Evolutionary conservation across 1,139 yeast species (phyloP).

Genomic region (Geotrichum armillariae): DNA sequence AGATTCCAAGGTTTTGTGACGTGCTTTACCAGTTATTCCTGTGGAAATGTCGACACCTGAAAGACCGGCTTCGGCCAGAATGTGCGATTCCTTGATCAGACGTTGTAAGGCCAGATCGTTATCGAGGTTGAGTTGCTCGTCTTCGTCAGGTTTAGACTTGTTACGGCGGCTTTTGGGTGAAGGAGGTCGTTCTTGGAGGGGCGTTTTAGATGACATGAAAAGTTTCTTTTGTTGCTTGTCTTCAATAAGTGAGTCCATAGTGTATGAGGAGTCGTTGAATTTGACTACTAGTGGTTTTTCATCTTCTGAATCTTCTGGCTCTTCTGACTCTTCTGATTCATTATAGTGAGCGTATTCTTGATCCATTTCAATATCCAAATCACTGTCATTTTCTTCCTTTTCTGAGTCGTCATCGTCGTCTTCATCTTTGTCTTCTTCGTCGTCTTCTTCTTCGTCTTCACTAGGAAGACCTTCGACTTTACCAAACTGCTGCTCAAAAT

Average conservation of each 20-base stretch:
- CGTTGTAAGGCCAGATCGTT: conserved; percentile 85
- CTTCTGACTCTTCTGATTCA: conserved; percentile 16
- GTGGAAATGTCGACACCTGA: conserved; percentile 78
- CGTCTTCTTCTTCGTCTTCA: conserved; percentile 17
- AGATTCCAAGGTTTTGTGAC: conserved; percentile 70
- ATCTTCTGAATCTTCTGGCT: conserved; percentile 16
- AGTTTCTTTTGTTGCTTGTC: conserved; percentile 48
- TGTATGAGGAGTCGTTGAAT: conserved; percentile 44
- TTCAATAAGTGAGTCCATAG: conserved; percentile 38
- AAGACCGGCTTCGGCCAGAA: conserved; percentile 55
- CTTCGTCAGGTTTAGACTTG: conserved; percentile 24
- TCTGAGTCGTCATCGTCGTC: conserved; percentile 20
- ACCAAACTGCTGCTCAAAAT: conserved; percentile 26
- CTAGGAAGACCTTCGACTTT: conserved; percentile 22
- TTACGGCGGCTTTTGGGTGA: conserved; percentile 16
- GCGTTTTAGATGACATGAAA: conserved; percentile 45
- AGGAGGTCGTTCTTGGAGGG: conserved; percentile 36
- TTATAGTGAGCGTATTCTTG: conserved; percentile 15
- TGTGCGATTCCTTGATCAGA: conserved; percentile 80
- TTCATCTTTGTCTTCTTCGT: conserved; percentile 14
- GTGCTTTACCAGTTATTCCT: conserved; percentile 77
- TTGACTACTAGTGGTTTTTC: conserved; percentile 48
- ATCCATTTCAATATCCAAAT: conserved; percentile 25
- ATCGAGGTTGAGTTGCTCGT: conserved; percentile 50
- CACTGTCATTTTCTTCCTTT: conserved; percentile 27